Conservation (phyloP, 495 filamentous ascomycete genomes). For the Rhypophila decipiens region DNA sequence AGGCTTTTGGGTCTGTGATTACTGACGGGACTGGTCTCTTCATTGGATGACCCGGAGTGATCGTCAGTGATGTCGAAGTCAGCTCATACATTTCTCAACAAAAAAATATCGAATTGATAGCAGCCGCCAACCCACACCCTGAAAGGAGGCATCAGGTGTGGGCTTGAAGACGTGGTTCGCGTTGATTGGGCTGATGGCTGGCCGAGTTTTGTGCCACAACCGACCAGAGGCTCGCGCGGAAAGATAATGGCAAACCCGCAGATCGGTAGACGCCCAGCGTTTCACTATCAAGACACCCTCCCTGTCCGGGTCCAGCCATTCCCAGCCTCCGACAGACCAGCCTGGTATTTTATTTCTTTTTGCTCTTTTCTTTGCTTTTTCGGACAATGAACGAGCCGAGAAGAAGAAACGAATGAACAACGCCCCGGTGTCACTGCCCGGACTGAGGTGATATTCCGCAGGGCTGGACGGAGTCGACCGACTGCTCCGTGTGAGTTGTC, state of each 20-base stretch:
- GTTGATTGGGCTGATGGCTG: conserved; percentile 29
- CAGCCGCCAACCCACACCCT: conserved; percentile 18
- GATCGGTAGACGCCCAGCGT: conserved; percentile 11
- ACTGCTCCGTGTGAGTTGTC: too few relatives aligned
- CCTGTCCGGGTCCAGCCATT: too few relatives aligned
- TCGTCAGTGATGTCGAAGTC: conserved; percentile 13
- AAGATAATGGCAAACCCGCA: conserved; percentile 33
- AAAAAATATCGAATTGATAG: conserved; percentile 16
- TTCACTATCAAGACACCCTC: conserved; percentile 23
- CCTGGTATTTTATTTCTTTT: too few relatives aligned
- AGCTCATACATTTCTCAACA: conserved; percentile 10
- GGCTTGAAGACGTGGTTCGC: conserved; percentile 33
- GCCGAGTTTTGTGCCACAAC: conserved; percentile 27
- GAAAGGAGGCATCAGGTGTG: conserved; percentile 23
- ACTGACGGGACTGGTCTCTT: background rate
- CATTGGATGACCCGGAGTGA: conserved; percentile 7
- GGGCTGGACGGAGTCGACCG: too few relatives aligned
- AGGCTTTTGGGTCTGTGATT: background rate
- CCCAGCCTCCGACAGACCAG: background rate
- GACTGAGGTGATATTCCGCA: too few relatives aligned
- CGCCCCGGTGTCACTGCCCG: too few relatives aligned
- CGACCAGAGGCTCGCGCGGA: conserved; percentile 25
- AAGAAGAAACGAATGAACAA: too few relatives aligned
- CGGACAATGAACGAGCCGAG: background rate
- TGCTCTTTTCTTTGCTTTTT: too few relatives aligned